These are phyloP conservation scores for Lanmaoa pseudosensibilis DNA, from an alignment of 768 basidiomycete genomes.

Conservation along the genomic window DNA sequence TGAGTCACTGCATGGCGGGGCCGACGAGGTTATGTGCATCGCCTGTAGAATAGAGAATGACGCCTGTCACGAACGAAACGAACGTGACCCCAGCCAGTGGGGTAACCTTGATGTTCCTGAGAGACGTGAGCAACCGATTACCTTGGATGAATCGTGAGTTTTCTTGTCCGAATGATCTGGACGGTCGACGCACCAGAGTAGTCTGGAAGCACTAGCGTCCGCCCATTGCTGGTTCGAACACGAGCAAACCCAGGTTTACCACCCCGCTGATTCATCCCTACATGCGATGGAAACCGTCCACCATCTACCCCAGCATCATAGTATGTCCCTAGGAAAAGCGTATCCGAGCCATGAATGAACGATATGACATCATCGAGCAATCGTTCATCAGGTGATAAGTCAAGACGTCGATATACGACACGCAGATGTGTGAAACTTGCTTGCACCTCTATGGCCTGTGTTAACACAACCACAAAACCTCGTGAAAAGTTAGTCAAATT, in stretches of 20 bases:
- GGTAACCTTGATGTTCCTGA: slow-evolving; percentile 64
- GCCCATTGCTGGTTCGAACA: slow-evolving; percentile 50
- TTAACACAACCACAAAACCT: too few relatives aligned
- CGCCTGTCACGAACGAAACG: slow-evolving; percentile 51
- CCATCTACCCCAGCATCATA: slow-evolving; percentile 45
- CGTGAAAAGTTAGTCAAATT: too few relatives aligned
- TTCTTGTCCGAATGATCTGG: not conserved
- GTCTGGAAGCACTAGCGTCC: slow-evolving; percentile 60
- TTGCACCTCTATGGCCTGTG: too few relatives aligned
- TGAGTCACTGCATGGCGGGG: slow-evolving; percentile 39
- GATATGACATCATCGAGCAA: slow-evolving; percentile 51
- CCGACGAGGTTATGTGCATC: slow-evolving; percentile 52
- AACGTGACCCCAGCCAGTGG: slow-evolving; percentile 58
- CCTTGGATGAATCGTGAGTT: slow-evolving; percentile 35
- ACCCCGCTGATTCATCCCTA: slow-evolving; percentile 69
- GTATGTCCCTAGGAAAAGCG: slow-evolving; percentile 56
- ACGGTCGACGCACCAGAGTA: slow-evolving; percentile 44
- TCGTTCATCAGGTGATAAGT: slow-evolving; percentile 39
- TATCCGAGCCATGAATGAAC: slow-evolving; percentile 52
- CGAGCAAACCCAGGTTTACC: slow-evolving; percentile 62
- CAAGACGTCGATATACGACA: slow-evolving; percentile 35
- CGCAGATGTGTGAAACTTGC: slow-evolving; percentile 40
- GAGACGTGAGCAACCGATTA: slow-evolving; percentile 59
- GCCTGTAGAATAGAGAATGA: slow-evolving; percentile 67
- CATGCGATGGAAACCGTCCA: slow-evolving; percentile 48